Conservation (phyloP, 2,329 filamentous ascomycete species). For the Claviceps quebecensis region DNA sequence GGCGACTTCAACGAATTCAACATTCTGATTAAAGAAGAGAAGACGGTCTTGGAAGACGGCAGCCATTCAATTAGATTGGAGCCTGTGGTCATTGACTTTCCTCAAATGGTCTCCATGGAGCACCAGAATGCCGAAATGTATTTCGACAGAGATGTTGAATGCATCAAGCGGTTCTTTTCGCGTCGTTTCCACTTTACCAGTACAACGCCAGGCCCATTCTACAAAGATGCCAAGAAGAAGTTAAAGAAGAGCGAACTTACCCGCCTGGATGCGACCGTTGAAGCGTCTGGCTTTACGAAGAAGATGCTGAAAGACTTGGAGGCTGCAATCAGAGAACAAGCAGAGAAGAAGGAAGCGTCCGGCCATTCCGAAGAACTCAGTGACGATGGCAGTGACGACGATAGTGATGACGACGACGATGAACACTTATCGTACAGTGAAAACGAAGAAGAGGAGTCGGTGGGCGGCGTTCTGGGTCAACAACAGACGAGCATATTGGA, state of each 20-base stretch:
- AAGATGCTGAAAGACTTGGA: slow-evolving; percentile 95
- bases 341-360: slow-evolving; percentile 28
- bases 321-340: slow-evolving; percentile 72
- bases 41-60: slow-evolving; percentile 24
- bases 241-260: slow-evolving; percentile 49
- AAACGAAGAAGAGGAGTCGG: slow-evolving; percentile 5
- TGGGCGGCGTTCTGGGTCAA: not conserved
- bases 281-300: slow-evolving; percentile 88
- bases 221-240: slow-evolving; percentile 66
- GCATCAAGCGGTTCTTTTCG: slow-evolving; percentile 88
- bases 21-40: slow-evolving; percentile 75
- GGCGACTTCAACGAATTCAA: slow-evolving; percentile 99
- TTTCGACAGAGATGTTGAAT: slow-evolving; percentile 90
- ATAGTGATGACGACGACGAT: slow-evolving; percentile 14
- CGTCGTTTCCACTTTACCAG: slow-evolving; percentile 77
- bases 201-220: slow-evolving; percentile 72
- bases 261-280: slow-evolving; percentile 73
- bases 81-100: slow-evolving; percentile 91
- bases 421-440: not conserved
- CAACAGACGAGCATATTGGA: not conserved
- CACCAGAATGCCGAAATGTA: slow-evolving; percentile 92
- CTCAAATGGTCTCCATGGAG: slow-evolving; percentile 93
- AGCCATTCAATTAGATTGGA: slow-evolving; percentile 38
- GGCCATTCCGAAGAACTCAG: slow-evolving; percentile 12
- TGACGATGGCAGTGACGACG: slow-evolving; percentile 15